Percentiles rank a stretch among this genome's conserved stretches.
Evolutionary conservation across 2,329 filamentous ascomycete species (phyloP).

Genomic region (Pseudogymnoascus sp.): DNA sequence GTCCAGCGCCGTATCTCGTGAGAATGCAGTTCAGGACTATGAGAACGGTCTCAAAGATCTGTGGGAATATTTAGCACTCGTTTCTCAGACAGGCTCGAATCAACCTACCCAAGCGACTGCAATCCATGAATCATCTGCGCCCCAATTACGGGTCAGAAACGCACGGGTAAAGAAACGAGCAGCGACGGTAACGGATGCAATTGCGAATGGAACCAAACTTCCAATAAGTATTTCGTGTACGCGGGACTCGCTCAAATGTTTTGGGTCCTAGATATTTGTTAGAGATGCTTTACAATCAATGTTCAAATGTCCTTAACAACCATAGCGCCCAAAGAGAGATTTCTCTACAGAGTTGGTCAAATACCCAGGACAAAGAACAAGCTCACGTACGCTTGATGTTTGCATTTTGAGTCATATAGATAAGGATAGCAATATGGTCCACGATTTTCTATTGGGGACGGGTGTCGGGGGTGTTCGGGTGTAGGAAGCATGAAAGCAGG

Average conservation of each 20-base stretch:
- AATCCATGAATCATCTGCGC: slow-evolving; percentile 16
- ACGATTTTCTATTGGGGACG: background rate
- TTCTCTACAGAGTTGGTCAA: background rate
- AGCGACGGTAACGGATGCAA: slow-evolving; percentile 14
- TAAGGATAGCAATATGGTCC: background rate
- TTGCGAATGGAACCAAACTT: slow-evolving; percentile 12
- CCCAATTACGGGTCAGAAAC: slow-evolving; percentile 15
- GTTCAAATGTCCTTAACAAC: background rate
- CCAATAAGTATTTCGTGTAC: slow-evolving; percentile 13
- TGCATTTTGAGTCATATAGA: background rate
- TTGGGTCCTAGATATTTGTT: background rate
- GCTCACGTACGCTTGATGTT: background rate
- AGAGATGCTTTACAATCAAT: background rate
- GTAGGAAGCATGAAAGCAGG: background rate
- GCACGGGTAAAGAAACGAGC: slow-evolving; percentile 16
- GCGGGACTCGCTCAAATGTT: slow-evolving; percentile 9
- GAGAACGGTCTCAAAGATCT: slow-evolving; percentile 10
- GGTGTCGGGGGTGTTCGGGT: background rate
- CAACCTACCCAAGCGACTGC: slow-evolving; percentile 15
- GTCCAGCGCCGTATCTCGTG: slow-evolving; percentile 12
- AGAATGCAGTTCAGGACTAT: slow-evolving; percentile 11
- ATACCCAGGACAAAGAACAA: background rate
- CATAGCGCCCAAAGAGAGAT: background rate
- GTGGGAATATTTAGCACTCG: background rate
- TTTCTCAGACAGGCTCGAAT: background rate